Percentiles rank a stretch among this genome's conserved stretches.
phyloP scores from a whole-genome alignment of 768 basidiomycete species.

The Termitomyces sp. region DNA sequence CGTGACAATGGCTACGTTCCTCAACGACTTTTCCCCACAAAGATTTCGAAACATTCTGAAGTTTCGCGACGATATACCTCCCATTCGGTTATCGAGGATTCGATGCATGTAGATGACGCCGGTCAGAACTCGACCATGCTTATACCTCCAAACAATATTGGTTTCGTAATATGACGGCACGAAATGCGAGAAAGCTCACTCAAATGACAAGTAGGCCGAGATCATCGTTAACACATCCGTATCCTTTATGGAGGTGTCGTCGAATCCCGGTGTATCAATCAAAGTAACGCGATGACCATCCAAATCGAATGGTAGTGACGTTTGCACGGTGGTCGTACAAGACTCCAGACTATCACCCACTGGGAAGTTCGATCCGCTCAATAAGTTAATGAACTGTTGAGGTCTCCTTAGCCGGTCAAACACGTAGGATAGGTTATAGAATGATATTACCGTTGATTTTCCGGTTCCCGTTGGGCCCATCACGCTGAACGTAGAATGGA shows the following conservation, averaged over 20 bases:
- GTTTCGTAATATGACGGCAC: background rate
- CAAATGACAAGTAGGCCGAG: background rate
- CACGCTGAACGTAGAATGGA: background rate
- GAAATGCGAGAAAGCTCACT: background rate
- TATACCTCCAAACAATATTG: background rate
- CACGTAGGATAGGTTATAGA: background rate
- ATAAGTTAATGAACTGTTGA: background rate
- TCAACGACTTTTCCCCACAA: slow-evolving; percentile 13
- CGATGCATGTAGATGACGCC: background rate
- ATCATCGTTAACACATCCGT: slow-evolving; percentile 26
- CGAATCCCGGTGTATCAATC: slow-evolving; percentile 63
- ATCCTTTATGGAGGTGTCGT: slow-evolving; percentile 49
- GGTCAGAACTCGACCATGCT: background rate
- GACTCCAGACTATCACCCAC: background rate
- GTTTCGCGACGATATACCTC: slow-evolving; percentile 17
- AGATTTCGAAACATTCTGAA: slow-evolving; percentile 17
- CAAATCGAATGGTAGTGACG: background rate
- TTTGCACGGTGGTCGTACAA: background rate
- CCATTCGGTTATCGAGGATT: background rate
- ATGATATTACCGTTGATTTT: background rate
- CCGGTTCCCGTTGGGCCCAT: background rate
- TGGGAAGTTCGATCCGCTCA: background rate
- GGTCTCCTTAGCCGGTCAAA: background rate
- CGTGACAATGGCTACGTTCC: slow-evolving; percentile 15
- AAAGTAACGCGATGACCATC: slow-evolving; percentile 33